Conservation (phyloP, 441 rosid genomes). For the Eutrema salsugineum region DNA sequence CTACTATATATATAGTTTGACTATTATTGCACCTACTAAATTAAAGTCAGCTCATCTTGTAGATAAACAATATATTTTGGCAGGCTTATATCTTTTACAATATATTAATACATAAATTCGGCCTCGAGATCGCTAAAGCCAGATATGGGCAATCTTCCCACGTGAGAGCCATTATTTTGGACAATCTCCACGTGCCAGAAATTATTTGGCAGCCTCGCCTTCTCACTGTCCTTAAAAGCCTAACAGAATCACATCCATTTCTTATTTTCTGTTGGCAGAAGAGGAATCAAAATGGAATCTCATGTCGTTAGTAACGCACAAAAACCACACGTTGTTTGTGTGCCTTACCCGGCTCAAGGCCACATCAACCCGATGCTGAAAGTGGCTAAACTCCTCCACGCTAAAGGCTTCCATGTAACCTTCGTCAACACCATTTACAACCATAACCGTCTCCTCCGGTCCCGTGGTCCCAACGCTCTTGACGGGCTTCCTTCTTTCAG, state of each 20-base stretch:
- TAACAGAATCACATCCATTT: neutral
- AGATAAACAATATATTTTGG: neutral
- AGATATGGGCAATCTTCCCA: neutral
- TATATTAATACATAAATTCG: neutral
- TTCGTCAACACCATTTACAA: slow-evolving; percentile 28
- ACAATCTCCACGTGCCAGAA: neutral
- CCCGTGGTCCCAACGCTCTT: slow-evolving; percentile 22
- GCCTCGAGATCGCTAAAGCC: neutral
- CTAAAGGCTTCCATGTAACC: slow-evolving; percentile 28
- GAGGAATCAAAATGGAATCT: neutral
- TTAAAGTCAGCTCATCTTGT: neutral
- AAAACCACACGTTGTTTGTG: slow-evolving; percentile 31
- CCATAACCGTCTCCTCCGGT: slow-evolving; percentile 26
- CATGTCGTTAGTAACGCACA: neutral
- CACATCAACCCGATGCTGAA: slow-evolving; percentile 32
- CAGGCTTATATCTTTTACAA: neutral
- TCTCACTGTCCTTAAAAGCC: neutral
- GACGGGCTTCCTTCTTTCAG: slow-evolving; percentile 25
- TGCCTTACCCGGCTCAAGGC: slow-evolving; percentile 30
- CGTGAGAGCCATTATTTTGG: neutral
- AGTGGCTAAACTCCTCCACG: slow-evolving; percentile 31
- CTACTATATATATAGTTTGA: neutral
- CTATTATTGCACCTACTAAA: neutral
- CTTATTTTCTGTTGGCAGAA: neutral
- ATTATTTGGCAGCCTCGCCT: neutral